phyloP scores from a whole-genome alignment of 1,284 basidiomycete genomes.

The Ganoderma sinense region DNA sequence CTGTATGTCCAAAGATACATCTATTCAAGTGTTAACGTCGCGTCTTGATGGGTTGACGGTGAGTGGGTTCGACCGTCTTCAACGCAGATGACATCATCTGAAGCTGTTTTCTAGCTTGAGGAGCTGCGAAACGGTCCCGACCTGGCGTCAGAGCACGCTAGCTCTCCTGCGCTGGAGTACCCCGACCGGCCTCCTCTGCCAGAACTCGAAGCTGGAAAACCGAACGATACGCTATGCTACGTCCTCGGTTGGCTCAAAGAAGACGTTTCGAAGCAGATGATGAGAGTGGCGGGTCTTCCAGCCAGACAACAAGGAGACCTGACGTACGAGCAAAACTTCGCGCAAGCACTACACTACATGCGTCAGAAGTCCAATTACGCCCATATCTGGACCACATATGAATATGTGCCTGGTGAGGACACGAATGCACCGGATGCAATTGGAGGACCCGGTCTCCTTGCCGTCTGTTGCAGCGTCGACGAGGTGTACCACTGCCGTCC shows the following conservation, averaged over 20 bases:
- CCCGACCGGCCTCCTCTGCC: not conserved
- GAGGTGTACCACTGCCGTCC: not conserved
- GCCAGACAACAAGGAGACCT: not conserved
- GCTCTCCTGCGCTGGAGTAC: not conserved
- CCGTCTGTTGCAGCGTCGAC: not conserved
- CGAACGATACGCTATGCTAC: not conserved
- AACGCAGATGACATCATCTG: too few species aligned
- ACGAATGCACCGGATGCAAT: not conserved
- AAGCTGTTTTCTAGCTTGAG: not conserved
- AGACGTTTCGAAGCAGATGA: not conserved
- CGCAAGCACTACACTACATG: not conserved
- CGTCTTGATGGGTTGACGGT: not conserved
- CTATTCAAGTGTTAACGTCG: too few species aligned
- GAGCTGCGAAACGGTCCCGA: not conserved
- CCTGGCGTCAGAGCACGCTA: too few species aligned
- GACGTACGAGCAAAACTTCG: not conserved
- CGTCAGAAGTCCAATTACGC: not conserved
- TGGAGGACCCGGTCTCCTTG: not conserved
- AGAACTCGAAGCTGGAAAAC: not conserved
- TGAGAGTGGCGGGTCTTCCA: not conserved
- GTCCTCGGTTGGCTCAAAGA: not conserved
- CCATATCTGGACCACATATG: not conserved
- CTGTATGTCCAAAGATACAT: too few species aligned
- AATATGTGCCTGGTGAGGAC: too few species aligned
- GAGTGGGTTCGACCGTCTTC: too few species aligned